A percentile compares a stretch with the other conserved stretches of the same genome.
Evolutionary conservation across 2,329 filamentous ascomycete genomes (phyloP).

Genomic region (Pseudonectria foliicola): DNA sequence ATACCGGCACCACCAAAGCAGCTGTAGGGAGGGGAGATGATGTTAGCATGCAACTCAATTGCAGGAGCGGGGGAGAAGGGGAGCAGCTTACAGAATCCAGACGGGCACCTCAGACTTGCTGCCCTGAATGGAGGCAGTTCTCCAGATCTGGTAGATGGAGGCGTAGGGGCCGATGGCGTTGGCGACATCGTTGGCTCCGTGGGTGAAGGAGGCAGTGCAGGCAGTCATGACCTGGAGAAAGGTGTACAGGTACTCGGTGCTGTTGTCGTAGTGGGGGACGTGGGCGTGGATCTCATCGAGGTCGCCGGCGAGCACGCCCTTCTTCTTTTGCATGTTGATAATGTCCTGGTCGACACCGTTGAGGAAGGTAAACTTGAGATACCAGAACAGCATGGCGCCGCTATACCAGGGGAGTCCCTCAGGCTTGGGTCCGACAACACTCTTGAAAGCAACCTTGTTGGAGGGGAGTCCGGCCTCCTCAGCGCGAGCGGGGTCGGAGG

Average conservation of each 20-base stretch:
- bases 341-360: constrained; percentile 22
- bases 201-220: constrained; percentile 56
- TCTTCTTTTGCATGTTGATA: constrained; percentile 24
- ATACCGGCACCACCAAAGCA: constrained; percentile 45
- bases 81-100: constrained; percentile 46
- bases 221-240: constrained; percentile 57
- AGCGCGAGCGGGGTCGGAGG: background rate
- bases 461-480: constrained; percentile 2
- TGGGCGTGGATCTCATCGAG: constrained; percentile 49
- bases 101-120: constrained; percentile 45
- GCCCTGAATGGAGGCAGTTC: constrained; percentile 34
- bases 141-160: constrained; percentile 56
- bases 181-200: constrained; percentile 61
- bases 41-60: rapidly evolving
- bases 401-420: constrained; percentile 6
- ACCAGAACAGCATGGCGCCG: constrained; percentile 16
- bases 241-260: constrained; percentile 49
- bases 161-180: constrained; percentile 58
- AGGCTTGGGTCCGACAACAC: constrained; percentile 15
- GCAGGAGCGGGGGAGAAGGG: too few relatives aligned
- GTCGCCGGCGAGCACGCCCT: constrained; percentile 45
- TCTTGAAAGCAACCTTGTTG: constrained; percentile 4
- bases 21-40: constrained; percentile 1
- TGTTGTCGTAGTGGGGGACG: constrained; percentile 54
- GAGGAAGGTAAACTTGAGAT: constrained; percentile 17